phyloP scores from a whole-genome alignment of 345 rosid species.

The Adansonia digitata region DNA sequence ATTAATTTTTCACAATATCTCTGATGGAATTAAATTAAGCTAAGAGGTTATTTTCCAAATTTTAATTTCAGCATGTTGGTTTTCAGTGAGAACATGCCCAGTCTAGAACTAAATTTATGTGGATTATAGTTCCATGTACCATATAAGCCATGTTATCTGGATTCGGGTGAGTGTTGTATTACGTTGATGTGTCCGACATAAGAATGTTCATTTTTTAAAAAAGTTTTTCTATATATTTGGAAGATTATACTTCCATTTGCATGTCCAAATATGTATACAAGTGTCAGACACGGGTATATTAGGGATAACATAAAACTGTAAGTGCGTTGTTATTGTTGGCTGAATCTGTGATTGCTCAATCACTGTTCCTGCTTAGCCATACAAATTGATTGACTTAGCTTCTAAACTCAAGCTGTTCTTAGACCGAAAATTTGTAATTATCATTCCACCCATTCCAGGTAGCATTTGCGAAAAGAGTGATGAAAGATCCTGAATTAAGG shows the following conservation, averaged over 20 bases:
- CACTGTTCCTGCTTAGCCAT: neutral
- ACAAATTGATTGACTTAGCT: neutral
- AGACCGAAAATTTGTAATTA: neutral
- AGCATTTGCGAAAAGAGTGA: conserved; percentile 73
- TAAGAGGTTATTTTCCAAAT: neutral
- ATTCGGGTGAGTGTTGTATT: too few relatives aligned
- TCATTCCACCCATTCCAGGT: conserved; percentile 32
- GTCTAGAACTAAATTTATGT: neutral
- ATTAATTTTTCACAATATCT: too few relatives aligned
- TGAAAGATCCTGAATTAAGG: conserved; percentile 75
- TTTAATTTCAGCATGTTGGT: neutral
- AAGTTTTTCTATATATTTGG: too few relatives aligned
- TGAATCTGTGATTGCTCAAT: neutral
- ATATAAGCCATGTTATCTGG: neutral
- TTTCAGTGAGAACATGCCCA: neutral
- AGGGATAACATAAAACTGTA: too few relatives aligned
- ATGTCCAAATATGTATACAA: too few relatives aligned
- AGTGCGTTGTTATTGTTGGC: neutral
- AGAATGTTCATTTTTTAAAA: neutral
- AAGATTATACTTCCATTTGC: too few relatives aligned
- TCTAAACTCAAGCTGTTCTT: neutral
- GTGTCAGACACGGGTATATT: too few relatives aligned
- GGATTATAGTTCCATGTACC: neutral
- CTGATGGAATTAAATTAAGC: neutral
- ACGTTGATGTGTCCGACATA: too few relatives aligned